Conservation (phyloP, 306 rosid genomes). For the Morella rubra region DNA sequence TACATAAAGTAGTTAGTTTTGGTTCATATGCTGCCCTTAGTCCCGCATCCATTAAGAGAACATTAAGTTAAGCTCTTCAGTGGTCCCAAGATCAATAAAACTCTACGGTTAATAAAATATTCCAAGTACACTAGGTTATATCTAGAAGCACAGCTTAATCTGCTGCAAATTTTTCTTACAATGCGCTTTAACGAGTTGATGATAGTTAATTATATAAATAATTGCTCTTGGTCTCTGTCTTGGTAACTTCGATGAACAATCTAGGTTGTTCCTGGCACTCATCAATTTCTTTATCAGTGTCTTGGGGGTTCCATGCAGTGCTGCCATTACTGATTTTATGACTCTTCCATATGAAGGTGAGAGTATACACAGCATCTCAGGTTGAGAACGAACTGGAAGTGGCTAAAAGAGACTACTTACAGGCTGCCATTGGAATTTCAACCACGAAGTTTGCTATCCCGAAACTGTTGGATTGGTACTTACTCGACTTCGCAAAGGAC, state of each 20-base stretch:
- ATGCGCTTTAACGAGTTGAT: not conserved
- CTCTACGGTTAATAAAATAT: not conserved
- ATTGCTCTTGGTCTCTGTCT: not conserved
- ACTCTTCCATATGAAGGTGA: constrained; percentile 65
- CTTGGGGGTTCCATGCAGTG: not conserved
- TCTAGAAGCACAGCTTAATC: not conserved
- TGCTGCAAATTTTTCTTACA: not conserved
- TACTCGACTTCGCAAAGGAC: constrained; percentile 86
- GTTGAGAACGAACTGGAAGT: constrained; percentile 84
- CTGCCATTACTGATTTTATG: constrained; percentile 19
- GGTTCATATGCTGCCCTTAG: not conserved
- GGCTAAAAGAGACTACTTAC: constrained; percentile 85
- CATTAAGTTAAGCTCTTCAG: not conserved
- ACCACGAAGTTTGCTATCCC: constrained; percentile 66
- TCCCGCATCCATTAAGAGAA: not conserved
- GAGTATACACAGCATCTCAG: constrained; percentile 79
- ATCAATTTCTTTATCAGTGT: not conserved
- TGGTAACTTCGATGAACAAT: not conserved
- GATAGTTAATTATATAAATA: not conserved
- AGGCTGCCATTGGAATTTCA: constrained; percentile 81
- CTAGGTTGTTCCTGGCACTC: not conserved
- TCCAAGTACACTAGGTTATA: not conserved
- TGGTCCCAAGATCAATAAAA: constrained; percentile 4
- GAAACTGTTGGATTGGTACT: constrained; percentile 84
- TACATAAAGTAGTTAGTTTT: constrained; percentile 2